phyloP scores from a whole-genome alignment of 768 basidiomycete genomes.

The Coprinellus aureogranulatus region DNA sequence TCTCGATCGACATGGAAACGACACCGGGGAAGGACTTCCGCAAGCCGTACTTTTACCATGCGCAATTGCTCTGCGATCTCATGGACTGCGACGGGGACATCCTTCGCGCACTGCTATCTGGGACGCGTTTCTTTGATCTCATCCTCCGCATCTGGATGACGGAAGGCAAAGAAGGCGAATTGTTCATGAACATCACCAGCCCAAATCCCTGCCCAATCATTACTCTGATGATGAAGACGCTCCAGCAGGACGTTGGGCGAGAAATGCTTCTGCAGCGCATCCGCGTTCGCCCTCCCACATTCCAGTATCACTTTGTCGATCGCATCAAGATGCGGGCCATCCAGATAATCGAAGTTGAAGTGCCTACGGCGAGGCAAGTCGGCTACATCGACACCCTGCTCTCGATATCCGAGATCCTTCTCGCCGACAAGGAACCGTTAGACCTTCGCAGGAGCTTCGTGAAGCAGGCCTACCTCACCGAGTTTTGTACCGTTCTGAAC shows the following conservation, averaged over 20 bases:
- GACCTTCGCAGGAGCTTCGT: not conserved
- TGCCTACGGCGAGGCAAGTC: not conserved
- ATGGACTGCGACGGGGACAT: not conserved
- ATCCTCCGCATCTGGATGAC: conserved; percentile 1
- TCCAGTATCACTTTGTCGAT: not conserved
- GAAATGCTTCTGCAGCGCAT: not conserved
- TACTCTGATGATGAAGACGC: not conserved
- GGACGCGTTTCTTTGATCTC: not conserved
- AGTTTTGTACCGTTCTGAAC: not conserved
- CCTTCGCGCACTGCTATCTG: not conserved
- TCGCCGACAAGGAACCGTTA: not conserved
- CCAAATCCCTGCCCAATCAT: not conserved
- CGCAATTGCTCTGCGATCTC: not conserved
- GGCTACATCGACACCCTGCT: not conserved
- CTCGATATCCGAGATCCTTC: not conserved
- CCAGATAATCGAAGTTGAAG: not conserved
- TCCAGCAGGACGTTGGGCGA: not conserved
- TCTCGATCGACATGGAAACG: not conserved
- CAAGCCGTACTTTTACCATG: not conserved
- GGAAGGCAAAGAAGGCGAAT: not conserved
- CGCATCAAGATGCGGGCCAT: not conserved
- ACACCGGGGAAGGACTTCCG: not conserved
- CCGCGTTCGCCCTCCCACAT: not conserved
- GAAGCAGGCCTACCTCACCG: not conserved
- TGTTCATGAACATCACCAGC: not conserved